phyloP scores from a whole-genome alignment of 2,329 filamentous ascomycete species.

The Fusarium gaditjirri region DNA sequence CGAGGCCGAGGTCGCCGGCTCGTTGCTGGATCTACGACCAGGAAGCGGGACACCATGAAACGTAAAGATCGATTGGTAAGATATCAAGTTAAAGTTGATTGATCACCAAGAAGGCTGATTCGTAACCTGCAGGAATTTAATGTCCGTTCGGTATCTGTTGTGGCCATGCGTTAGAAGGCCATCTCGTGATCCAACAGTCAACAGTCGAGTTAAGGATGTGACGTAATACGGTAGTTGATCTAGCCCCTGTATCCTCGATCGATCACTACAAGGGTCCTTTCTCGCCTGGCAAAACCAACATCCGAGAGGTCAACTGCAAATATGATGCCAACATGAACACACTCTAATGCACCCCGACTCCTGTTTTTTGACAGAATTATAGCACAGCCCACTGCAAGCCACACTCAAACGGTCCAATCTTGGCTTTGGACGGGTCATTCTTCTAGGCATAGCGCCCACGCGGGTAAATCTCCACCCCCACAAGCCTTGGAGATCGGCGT shows the following conservation, averaged over 20 bases:
- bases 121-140: background rate
- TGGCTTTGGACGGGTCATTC: slow-evolving; percentile 2
- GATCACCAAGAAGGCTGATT: background rate
- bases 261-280: background rate
- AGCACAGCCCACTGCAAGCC: slow-evolving; percentile 19
- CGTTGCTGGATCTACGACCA: slow-evolving; percentile 8
- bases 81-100: background rate
- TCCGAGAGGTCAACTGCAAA: background rate
- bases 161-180: background rate
- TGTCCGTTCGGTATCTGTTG: background rate
- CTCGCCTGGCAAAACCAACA: background rate
- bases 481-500: slow-evolving; percentile 27
- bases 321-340: slow-evolving; percentile 12
- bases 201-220: background rate
- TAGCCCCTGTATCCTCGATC: slow-evolving; percentile 7
- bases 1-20: background rate
- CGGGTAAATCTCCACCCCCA: slow-evolving; percentile 27
- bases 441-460: slow-evolving; percentile 25
- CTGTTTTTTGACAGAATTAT: slow-evolving; percentile 7
- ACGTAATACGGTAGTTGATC: slow-evolving; percentile 8
- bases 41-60: background rate
- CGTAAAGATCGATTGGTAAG: background rate
- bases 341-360: background rate
- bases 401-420: background rate
- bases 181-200: background rate